Evolutionary conservation across 1,284 basidiomycete genomes (phyloP).

Genomic region (Volvariella surrecta): DNA sequence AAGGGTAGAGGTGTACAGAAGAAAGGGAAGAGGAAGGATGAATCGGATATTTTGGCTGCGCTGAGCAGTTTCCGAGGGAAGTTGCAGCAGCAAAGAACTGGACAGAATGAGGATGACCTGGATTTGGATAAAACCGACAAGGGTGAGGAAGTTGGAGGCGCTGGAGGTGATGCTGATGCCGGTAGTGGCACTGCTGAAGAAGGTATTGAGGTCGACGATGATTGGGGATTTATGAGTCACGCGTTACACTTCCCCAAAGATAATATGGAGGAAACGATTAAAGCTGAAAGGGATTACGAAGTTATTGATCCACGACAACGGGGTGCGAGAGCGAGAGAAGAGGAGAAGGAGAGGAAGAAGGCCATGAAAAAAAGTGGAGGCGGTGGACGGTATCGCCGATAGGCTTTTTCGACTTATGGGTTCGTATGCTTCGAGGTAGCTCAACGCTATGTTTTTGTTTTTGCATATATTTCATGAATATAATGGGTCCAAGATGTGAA

Average conservation of each 20-base stretch:
- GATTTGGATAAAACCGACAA: slow-evolving; percentile 13
- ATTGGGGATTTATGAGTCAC: slow-evolving; percentile 75
- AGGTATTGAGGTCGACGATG: slow-evolving; percentile 75
- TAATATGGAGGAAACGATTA: slow-evolving; percentile 62
- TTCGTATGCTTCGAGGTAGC: no score
- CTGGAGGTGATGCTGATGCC: slow-evolving; percentile 28
- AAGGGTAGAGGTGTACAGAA: slow-evolving; percentile 52
- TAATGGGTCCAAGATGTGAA: no score
- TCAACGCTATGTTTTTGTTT: no score
- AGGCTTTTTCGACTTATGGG: not conserved
- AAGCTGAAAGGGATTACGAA: slow-evolving; percentile 86
- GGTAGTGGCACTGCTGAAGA: not conserved
- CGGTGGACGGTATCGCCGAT: slow-evolving; percentile 11
- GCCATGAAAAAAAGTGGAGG: slow-evolving; percentile 25
- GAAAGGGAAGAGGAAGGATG: slow-evolving; percentile 59
- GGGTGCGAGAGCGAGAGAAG: slow-evolving; percentile 61
- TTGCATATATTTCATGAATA: no score
- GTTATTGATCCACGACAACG: slow-evolving; percentile 76
- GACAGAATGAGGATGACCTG: slow-evolving; percentile 17
- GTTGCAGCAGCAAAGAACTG: slow-evolving; percentile 39
- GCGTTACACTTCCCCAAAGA: slow-evolving; percentile 73
- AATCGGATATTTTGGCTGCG: slow-evolving; percentile 68
- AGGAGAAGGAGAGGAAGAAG: slow-evolving; percentile 60
- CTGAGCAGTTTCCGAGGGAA: slow-evolving; percentile 67
- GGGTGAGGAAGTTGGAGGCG: slow-evolving; percentile 14